Conservation (phyloP, 257 asterid species). For the Cordia subcordata region DNA sequence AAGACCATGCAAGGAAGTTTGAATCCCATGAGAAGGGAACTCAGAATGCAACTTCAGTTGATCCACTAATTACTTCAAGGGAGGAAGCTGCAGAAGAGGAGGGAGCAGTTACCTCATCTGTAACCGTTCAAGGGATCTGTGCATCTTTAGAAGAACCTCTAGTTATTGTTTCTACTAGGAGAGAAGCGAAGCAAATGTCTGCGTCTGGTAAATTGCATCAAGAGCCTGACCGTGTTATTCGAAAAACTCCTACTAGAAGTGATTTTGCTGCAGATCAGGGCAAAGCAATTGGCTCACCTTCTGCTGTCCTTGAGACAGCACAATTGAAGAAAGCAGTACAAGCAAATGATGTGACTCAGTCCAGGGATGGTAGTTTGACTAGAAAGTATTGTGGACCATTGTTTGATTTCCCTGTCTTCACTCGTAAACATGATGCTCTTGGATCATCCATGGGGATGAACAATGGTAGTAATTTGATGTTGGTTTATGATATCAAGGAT, state of each 20-base stretch:
- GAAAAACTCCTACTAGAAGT: constrained; percentile 52
- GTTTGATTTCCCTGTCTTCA: constrained; percentile 93
- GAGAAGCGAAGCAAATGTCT: constrained; percentile 62
- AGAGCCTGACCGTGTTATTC: constrained; percentile 47
- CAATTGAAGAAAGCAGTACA: constrained; percentile 65
- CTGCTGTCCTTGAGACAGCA: constrained; percentile 46
- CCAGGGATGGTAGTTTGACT: constrained; percentile 62
- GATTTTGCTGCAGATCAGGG: constrained; percentile 71
- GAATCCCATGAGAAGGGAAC: constrained; percentile 57
- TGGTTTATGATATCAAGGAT: constrained; percentile 83
- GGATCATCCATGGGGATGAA: constrained; percentile 78
- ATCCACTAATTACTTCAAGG: constrained; percentile 36
- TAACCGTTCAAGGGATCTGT: constrained; percentile 33
- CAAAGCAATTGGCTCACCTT: constrained; percentile 56
- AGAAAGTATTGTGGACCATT: constrained; percentile 96
- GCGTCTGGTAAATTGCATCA: constrained; percentile 51
- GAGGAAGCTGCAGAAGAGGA: constrained; percentile 60
- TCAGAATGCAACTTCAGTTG: constrained; percentile 33
- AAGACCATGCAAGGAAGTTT: constrained; percentile 44
- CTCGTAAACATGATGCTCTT: constrained; percentile 80
- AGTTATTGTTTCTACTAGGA: constrained; percentile 45
- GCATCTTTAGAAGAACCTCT: constrained; percentile 46
- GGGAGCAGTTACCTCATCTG: constrained; percentile 33
- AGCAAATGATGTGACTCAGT: constrained; percentile 49
- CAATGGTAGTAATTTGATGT: constrained; percentile 56